Base-by-base conservation (phyloP, 2,329 filamentous ascomycete species). In the Xenoacremonium recifei region DNA sequence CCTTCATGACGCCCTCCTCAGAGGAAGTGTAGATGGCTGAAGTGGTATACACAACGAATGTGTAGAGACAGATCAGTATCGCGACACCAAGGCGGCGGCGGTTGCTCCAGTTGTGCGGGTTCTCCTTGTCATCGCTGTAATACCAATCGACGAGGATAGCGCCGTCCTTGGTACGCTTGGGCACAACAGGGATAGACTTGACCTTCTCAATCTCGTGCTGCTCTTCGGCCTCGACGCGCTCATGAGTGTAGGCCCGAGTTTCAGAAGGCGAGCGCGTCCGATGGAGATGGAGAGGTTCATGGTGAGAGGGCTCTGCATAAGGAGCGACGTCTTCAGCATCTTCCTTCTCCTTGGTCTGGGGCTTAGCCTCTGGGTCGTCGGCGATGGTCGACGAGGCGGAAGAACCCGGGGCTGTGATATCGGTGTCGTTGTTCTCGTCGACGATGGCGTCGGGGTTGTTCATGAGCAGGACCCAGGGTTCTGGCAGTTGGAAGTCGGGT, bases 31-130 rank as follows among this genome's bases (percentile, higher is more conserved):
- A 76, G 47, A 76, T 75, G 39, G 72, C 64, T 0, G 66, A 70
- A 2, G 65, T 64, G 4, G 68, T 68, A 61, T 80, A 82, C 42
- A 83, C 79, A 18, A 79, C 73, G 47, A 83, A 77, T 1, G 80
- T 84, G 67, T 77, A 83, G 4, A 79, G 49, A 44, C 73, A 75
- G 45, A 76, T 77, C 38, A 77, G 52, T 31, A 68, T 12, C 3
- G 67, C 58, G 31, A 79, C 57, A 45, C 66, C 57, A 12, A 58
- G 42, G 6, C 72, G 69, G 55, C 72, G 73, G 16, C 50, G 37
- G 44, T 65, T 60, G 15, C 66, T 63, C 76, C 76, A 80, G 57
- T 80, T 79, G 47, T 77, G 71, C 2, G 78, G 77, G 53, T 81
- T 78, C 3, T 67, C 75, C 4, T 65, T 58, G 48, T 81, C 78